These are phyloP conservation scores for Nakataea oryzae DNA, from an alignment of 2,329 filamentous ascomycete species.

Conservation along the genomic window DNA sequence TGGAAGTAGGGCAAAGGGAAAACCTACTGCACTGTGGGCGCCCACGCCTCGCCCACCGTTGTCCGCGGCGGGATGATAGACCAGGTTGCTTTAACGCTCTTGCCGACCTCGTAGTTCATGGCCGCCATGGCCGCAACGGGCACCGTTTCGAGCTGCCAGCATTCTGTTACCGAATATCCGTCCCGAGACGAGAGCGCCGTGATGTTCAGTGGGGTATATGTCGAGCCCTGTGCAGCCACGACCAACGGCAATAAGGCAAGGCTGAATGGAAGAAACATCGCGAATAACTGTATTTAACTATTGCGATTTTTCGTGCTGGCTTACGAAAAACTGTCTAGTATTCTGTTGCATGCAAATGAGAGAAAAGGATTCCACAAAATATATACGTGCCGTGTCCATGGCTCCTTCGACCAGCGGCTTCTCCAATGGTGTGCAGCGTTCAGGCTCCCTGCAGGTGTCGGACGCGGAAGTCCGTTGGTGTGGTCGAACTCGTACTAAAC, in stretches of 20 bases:
- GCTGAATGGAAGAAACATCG: neutral
- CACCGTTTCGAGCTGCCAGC: conserved; percentile 16
- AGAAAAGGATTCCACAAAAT: neutral
- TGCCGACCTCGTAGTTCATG: conserved; percentile 17
- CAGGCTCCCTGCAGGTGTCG: no score
- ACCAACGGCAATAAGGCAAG: neutral
- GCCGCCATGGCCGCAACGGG: conserved; percentile 18
- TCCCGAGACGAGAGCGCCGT: conserved; percentile 16
- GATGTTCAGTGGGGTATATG: conserved; percentile 14
- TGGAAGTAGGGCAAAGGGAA: neutral
- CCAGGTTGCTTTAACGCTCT: conserved; percentile 17
- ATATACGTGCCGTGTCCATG: neutral
- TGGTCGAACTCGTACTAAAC: neutral
- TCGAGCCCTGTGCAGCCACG: neutral
- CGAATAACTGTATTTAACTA: neutral
- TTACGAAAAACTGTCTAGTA: no score
- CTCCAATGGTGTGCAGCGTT: neutral
- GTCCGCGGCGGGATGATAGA: conserved; percentile 21
- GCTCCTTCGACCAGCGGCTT: no score
- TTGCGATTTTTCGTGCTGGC: neutral
- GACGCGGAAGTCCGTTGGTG: neutral
- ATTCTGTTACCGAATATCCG: conserved; percentile 17
- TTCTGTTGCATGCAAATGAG: no score
- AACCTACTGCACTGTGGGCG: conserved; percentile 19
- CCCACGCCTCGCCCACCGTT: conserved; percentile 20